These are phyloP conservation scores for Pulveroboletus sp. DNA, from an alignment of 768 basidiomycete genomes.

Conservation along the genomic window DNA sequence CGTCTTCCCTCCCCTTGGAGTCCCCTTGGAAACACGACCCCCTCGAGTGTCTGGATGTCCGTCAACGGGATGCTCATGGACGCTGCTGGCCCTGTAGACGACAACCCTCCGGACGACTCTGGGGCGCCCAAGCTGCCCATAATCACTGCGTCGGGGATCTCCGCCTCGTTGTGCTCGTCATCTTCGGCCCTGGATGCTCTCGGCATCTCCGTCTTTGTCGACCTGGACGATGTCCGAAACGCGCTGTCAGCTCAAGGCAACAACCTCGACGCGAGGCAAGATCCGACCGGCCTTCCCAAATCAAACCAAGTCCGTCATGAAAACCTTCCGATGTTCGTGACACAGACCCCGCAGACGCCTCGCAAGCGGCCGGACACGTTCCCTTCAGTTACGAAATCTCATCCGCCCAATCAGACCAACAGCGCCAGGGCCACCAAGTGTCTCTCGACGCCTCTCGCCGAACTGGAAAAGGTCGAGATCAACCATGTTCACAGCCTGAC, in stretches of 20 bases:
- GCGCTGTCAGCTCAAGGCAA: not conserved
- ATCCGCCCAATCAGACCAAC: not conserved
- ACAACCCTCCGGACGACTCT: not conserved
- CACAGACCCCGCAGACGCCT: not conserved
- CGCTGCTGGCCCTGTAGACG: slow-evolving; percentile 13
- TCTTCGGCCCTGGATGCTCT: slow-evolving; percentile 16
- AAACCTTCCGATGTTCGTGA: not conserved
- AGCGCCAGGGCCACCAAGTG: slow-evolving; percentile 6
- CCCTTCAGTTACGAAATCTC: slow-evolving; percentile 1
- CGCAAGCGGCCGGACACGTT: slow-evolving; percentile 15
- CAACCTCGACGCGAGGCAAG: not conserved
- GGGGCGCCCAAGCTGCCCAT: not conserved
- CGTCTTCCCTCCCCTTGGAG: slow-evolving; percentile 32
- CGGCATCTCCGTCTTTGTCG: slow-evolving; percentile 16
- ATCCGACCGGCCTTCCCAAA: not conserved
- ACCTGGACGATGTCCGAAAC: slow-evolving; percentile 6
- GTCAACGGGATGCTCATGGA: slow-evolving; percentile 17
- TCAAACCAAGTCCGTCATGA: not conserved
- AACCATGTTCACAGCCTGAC: slow-evolving; percentile 14
- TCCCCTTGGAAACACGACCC: slow-evolving; percentile 11
- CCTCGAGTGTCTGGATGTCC: slow-evolving; percentile 24
- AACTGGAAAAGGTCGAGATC: slow-evolving; percentile 9
- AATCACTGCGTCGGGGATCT: slow-evolving; percentile 2
- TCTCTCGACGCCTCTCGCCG: slow-evolving; percentile 18
- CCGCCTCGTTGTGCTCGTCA: slow-evolving; percentile 12